These are phyloP conservation scores for Euphorbia pulcherrima DNA, from an alignment of 345 rosid species.

Conservation along the genomic window DNA sequence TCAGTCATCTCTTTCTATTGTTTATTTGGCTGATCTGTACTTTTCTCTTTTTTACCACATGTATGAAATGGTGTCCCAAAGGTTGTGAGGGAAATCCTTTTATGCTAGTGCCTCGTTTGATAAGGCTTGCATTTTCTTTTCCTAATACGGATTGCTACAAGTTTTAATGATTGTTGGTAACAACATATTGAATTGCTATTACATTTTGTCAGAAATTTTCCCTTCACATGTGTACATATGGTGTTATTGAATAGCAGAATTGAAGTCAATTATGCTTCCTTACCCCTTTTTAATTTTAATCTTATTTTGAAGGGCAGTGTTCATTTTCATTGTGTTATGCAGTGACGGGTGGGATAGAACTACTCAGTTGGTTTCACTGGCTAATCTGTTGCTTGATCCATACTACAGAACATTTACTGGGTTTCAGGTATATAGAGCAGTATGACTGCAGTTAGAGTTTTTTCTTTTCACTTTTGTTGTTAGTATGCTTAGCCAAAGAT, in stretches of 20 bases:
- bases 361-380: constrained; percentile 87
- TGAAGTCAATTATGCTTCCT: background rate
- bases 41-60: no score
- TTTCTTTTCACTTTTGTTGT: background rate
- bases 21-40: no score
- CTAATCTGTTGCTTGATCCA: constrained; percentile 90
- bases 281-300: background rate
- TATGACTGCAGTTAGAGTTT: background rate
- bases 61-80: no score
- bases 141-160: no score
- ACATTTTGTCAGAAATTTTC: no score
- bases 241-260: background rate
- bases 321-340: constrained; percentile 22
- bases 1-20: no score
- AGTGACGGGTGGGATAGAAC: constrained; percentile 99
- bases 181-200: no score
- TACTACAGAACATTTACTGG: constrained; percentile 87
- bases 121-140: no score
- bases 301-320: background rate
- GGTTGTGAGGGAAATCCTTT: no score
- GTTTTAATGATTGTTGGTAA: no score
- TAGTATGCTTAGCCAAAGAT: background rate
- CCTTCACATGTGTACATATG: background rate
- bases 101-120: no score
- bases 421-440: constrained; percentile 64